Percentiles rank a stretch among this genome's conserved stretches.
Evolutionary conservation across 129 eudicot genomes (phyloP).

Genomic region (Rutidosis leptorrhynchoides): DNA sequence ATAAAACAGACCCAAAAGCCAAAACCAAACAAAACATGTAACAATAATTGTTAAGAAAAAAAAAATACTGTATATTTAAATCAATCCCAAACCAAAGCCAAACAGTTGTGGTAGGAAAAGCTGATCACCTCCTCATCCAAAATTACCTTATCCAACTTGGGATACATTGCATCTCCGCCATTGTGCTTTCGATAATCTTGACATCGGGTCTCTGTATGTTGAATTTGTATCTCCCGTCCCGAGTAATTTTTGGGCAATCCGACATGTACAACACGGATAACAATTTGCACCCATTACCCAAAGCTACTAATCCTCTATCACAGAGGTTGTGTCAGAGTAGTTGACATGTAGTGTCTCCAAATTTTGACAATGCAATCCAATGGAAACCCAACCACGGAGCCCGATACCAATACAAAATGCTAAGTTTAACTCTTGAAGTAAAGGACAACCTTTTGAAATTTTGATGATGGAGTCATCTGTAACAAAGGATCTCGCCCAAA

Average conservation of each 20-base stretch:
- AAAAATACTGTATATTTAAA: too few relatives aligned
- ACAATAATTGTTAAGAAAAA: too few relatives aligned
- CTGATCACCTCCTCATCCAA: too few relatives aligned
- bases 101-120: too few relatives aligned
- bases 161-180: too few relatives aligned
- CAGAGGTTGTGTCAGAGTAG: slow-evolving; percentile 48
- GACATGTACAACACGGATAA: slow-evolving; percentile 44
- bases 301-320: slow-evolving; percentile 47
- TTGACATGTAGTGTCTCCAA: slow-evolving; percentile 59
- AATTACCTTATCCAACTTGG: too few relatives aligned
- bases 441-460: slow-evolving; percentile 56
- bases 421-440: slow-evolving; percentile 60
- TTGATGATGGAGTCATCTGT: slow-evolving; percentile 35
- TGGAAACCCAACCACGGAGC: slow-evolving; percentile 48
- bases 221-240: slow-evolving; percentile 32
- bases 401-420: slow-evolving; percentile 49
- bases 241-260: slow-evolving; percentile 31
- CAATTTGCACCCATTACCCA: slow-evolving; percentile 47
- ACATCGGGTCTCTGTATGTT: slow-evolving; percentile 40
- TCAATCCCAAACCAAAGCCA: too few relatives aligned
- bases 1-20: too few relatives aligned
- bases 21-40: too few relatives aligned
- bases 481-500: slow-evolving; percentile 37
- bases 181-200: too few relatives aligned
- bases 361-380: slow-evolving; percentile 44